Percentiles rank a stretch among this genome's conserved stretches.
Evolutionary conservation across 192 early-diverging fungal genomes (phyloP).

Genomic region (Allomyces arbusculus): DNA sequence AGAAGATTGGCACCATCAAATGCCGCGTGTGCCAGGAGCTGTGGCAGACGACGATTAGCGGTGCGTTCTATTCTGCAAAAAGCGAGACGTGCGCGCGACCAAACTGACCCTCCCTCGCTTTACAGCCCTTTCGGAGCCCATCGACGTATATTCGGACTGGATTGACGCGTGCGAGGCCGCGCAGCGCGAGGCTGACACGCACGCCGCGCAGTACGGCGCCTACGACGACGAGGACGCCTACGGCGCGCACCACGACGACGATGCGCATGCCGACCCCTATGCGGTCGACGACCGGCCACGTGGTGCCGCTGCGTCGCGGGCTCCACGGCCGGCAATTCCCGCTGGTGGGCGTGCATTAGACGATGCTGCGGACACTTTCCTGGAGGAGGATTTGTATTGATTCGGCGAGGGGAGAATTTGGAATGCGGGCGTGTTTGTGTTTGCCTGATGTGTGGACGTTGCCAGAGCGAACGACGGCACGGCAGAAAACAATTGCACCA

Average conservation of each 20-base stretch:
- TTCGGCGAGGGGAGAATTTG: too few relatives aligned
- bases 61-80: conserved; percentile 12
- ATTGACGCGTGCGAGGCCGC: conserved; percentile 62
- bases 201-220: neutral
- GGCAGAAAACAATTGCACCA: too few relatives aligned
- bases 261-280: too few relatives aligned
- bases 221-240: neutral
- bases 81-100: neutral
- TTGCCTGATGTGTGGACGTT: too few relatives aligned
- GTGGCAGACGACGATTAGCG: conserved; percentile 50
- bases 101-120: neutral
- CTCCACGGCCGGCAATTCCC: too few relatives aligned
- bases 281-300: too few relatives aligned
- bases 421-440: too few relatives aligned
- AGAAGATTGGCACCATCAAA: conserved; percentile 49
- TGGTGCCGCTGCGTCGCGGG: too few relatives aligned
- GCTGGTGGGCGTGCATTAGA: too few relatives aligned
- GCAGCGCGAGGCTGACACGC: conserved; percentile 8
- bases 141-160: conserved; percentile 84
- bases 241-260: neutral
- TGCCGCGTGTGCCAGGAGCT: conserved; percentile 60
- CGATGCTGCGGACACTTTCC: too few relatives aligned
- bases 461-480: too few relatives aligned
- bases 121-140: conserved; percentile 45
- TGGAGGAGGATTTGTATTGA: too few relatives aligned